Base-by-base conservation (phyloP, 2,329 filamentous ascomycete genomes). In the Calonectria leucothoes region DNA sequence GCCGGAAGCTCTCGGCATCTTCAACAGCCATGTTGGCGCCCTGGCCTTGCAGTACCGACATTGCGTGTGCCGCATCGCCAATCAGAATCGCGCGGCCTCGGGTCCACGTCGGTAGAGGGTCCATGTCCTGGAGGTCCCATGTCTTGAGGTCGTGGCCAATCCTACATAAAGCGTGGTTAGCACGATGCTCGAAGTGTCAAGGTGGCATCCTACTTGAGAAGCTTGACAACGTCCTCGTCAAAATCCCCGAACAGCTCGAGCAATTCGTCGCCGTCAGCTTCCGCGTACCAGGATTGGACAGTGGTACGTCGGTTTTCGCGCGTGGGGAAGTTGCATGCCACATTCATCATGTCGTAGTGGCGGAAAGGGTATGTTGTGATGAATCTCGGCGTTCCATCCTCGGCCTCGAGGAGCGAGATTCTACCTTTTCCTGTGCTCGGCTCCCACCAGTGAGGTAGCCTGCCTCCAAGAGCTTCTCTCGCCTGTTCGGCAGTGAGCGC, bases 101-200 rank as follows among this genome's bases (percentile, higher is more conserved):
- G 6, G 64, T 71, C 27, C 51, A 71, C 6, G 64, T 68, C 10
- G 69, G 64, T 5, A 68, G 31, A 20, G 70, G 52, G 14, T 71
- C 57, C 20, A 68, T 59, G 5, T 72, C 70, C 37, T 68, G 65
- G 11, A 68, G 70, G 29, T 72, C 70, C 70, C 70, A 72, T 7
- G 55, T 64, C 27, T 68, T 72, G 55, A 72, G 48, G 17, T 68
- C 70, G 17, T 72, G 65, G 7, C 48, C 70, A 12, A 67, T 23
- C 29, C 65, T 72, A 20, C 14, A 6, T 48, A 5, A 29, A 48
- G 14, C 35, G 4, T 37, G 12, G 31, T 67, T 55, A 51, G 12
- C 59, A 39, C 14, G 3, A 4, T 15, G 0, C 7, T 2, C 6
- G 20, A 23, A 6, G 8, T 15, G 8, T 15, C 33, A 11, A 25